A percentile compares a stretch with the other conserved stretches of the same genome.
Evolutionary conservation across 805 yeast genomes (phyloP).

Genomic region (Saccharomycodes ludwigii): DNA sequence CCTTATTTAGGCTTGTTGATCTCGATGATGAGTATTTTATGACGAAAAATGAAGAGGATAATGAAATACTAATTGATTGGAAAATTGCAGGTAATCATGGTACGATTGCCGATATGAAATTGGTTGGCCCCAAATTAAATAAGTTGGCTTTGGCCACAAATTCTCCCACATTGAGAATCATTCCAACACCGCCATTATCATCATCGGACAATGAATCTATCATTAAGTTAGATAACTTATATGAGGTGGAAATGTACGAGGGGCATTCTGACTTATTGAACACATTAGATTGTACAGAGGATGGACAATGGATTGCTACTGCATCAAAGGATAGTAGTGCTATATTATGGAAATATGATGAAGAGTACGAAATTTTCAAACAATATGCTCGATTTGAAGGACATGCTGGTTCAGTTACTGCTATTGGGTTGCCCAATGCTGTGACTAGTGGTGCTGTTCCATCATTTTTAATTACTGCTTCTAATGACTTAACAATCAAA

Average conservation of each 20-base stretch:
- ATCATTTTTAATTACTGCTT: slow-evolving; percentile 64
- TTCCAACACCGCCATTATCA: slow-evolving; percentile 27
- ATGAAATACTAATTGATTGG: slow-evolving; percentile 31
- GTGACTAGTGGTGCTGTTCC: slow-evolving; percentile 34
- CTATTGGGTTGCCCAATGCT: slow-evolving; percentile 60
- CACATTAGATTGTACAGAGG: slow-evolving; percentile 60
- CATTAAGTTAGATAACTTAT: slow-evolving; percentile 33
- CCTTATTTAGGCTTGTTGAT: slow-evolving; percentile 37
- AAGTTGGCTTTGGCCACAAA: slow-evolving; percentile 82
- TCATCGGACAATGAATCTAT: slow-evolving; percentile 20
- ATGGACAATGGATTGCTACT: slow-evolving; percentile 84
- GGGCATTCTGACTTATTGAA: slow-evolving; percentile 85
- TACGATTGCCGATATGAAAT: slow-evolving; percentile 79
- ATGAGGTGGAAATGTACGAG: slow-evolving; percentile 52
- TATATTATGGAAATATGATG: slow-evolving; percentile 63
- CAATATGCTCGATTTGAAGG: slow-evolving; percentile 62
- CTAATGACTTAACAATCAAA: slow-evolving; percentile 75
- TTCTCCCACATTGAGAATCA: slow-evolving; percentile 74
- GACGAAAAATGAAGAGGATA: slow-evolving; percentile 17
- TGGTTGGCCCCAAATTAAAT: slow-evolving; percentile 48
- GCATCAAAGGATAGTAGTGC: slow-evolving; percentile 86
- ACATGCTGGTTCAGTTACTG: slow-evolving; percentile 78
- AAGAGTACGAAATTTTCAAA: slow-evolving; percentile 27
- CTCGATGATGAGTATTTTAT: slow-evolving; percentile 14
- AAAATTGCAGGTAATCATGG: slow-evolving; percentile 90